Base-by-base conservation (phyloP, 2,329 filamentous ascomycete species). In the Penicillium olsonii region DNA sequence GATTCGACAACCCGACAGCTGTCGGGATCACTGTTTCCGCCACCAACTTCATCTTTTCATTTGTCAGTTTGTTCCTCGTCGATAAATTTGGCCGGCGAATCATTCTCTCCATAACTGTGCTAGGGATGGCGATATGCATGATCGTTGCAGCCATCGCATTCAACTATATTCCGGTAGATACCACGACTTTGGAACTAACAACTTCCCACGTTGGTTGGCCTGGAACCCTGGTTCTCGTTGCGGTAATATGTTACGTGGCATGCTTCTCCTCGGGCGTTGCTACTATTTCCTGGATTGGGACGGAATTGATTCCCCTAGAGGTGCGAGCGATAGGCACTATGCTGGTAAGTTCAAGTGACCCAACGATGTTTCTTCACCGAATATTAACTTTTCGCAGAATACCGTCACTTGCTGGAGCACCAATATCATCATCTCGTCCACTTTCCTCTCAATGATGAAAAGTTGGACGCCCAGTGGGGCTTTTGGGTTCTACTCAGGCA, bases 401-500 rank as follows among this genome's bases (percentile, higher is more conserved):
- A 31, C 29, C 4, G 59, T 62, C 10, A 60, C 53, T 15, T 63
- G 60, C 43, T 64, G 58, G 58, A 52, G 52, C 17, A 51, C 52
- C 14, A 62, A 62, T 17, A 54, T 62, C 10, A 60, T 80, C 48
- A 73, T 80, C 39, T 63, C 74, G 1, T 77, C 73, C 1, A 78
- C 75, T 0, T 79, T 79, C 63, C 60, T 79, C 4, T 73, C 70
- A 17, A 71, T 71, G 70, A 80, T 79, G 76, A 70, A 79, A 54
- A 66, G 62, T 15, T 75, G 70, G 40, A 79, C 76, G 0, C 75
- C 77, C 0, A 74, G 68, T 6, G 77, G 78, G 1, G 72, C 76
- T 0, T 80, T 80, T 50, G 76, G 75, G 4, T 80, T 80, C 58
- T 80, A 80, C 48, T 72, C 75, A 1, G 74, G 66, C 0, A 76